phyloP scores from a whole-genome alignment of 139 green algal species.

The Volvox africanus region DNA sequence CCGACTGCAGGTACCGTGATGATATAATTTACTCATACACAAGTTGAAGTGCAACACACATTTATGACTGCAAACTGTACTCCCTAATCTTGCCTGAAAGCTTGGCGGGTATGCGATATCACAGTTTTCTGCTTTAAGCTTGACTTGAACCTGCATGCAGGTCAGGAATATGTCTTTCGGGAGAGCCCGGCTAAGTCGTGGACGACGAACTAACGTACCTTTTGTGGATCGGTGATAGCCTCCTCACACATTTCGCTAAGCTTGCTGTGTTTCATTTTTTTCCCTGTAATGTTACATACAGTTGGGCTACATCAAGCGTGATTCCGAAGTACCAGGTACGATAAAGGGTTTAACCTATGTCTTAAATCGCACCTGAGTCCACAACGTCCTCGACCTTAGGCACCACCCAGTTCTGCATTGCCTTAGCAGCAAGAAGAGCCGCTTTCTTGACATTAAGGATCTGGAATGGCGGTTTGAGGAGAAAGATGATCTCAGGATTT shows the following conservation, averaged over 20 bases:
- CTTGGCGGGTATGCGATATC: constrained; percentile 97
- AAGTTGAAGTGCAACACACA: no score
- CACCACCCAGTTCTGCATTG: constrained; percentile 84
- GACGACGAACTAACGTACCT: constrained; percentile 51
- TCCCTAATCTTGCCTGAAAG: constrained; percentile 80
- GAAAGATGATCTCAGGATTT: no score
- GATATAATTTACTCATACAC: neutral
- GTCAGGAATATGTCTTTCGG: neutral
- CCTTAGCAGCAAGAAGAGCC: constrained; percentile 79
- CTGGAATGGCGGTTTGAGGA: neutral
- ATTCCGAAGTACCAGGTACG: neutral
- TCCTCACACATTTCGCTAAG: constrained; percentile 81
- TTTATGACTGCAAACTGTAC: no score
- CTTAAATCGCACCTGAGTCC: constrained; percentile 12
- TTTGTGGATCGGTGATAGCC: constrained; percentile 80
- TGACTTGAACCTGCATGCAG: constrained; percentile 71
- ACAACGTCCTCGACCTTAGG: constrained; percentile 63
- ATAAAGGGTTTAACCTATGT: neutral
- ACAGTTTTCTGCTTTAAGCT: constrained; percentile 86
- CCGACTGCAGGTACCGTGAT: constrained; percentile 7
- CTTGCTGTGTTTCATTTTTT: constrained; percentile 93
- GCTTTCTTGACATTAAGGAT: constrained; percentile 90
- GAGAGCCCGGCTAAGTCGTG: neutral
- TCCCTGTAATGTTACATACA: constrained; percentile 60
- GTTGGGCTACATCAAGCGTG: no score